Conservation (phyloP, 139 green algal species). For the Micractinium conductrix region DNA sequence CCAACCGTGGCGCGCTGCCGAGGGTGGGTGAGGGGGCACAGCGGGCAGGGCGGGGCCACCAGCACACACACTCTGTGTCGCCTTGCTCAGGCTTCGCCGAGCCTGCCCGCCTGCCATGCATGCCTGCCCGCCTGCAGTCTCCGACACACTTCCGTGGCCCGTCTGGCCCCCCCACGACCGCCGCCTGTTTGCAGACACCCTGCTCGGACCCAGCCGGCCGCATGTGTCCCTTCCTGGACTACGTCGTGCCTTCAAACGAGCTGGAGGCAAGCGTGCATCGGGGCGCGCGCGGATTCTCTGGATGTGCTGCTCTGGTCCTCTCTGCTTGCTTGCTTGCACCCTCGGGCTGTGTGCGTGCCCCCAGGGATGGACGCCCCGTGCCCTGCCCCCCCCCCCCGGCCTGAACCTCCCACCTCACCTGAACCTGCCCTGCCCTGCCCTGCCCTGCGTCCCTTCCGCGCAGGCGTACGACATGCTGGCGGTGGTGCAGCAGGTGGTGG, state of each 20-base stretch:
- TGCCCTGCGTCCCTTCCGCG: too few species aligned
- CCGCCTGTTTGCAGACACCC: constrained; percentile 1
- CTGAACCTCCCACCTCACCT: neutral
- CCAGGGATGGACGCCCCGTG: neutral
- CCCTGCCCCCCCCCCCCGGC: neutral
- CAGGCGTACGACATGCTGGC: constrained; percentile 69
- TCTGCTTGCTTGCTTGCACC: too few species aligned
- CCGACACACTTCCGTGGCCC: too few species aligned
- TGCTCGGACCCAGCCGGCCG: constrained; percentile 43
- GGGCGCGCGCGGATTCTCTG: neutral
- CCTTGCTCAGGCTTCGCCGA: too few species aligned
- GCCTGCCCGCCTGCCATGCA: too few species aligned
- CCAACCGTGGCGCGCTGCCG: constrained; percentile 27
- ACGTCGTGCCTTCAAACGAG: constrained; percentile 49
- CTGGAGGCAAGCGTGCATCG: constrained; percentile 5
- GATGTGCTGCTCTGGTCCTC: neutral
- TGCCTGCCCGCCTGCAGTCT: too few species aligned
- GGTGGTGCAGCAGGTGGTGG: constrained; percentile 59
- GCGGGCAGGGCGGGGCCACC: too few species aligned
- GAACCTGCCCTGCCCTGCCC: neutral
- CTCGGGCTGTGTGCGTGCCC: too few species aligned
- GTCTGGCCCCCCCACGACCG: too few species aligned
- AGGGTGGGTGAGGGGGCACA: neutral
- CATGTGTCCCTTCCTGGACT: constrained; percentile 50
- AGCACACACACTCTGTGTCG: too few species aligned